phyloP scores from a whole-genome alignment of 2,329 filamentous ascomycete species.

The Beauveria rudraprayagi region DNA sequence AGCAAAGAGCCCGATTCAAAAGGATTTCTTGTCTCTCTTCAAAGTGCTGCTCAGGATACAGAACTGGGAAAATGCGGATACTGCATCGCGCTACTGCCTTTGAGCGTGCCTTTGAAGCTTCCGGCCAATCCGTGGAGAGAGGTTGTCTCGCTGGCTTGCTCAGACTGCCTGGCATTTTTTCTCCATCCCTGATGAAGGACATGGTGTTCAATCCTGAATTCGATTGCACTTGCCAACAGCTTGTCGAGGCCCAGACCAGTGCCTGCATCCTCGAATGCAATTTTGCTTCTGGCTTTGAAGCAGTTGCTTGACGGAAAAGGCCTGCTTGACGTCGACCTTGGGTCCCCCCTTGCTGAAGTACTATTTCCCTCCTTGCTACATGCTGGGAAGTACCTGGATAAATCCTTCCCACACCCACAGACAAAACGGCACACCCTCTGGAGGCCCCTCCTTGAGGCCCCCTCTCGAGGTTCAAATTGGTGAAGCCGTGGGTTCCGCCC shows the following conservation, averaged over 20 bases:
- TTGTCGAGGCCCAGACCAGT: no score
- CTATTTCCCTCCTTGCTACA: neutral
- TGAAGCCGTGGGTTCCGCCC: conserved; percentile 1
- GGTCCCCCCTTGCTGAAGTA: neutral
- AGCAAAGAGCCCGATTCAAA: neutral
- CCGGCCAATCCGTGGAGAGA: neutral
- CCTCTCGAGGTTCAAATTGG: no score
- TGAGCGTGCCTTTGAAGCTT: neutral
- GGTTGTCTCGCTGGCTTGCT: neutral
- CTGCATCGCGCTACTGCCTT: neutral
- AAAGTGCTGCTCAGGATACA: neutral
- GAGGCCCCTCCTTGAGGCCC: no score
- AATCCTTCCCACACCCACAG: neutral
- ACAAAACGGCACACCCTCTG: neutral
- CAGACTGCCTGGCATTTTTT: neutral
- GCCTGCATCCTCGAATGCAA: no score
- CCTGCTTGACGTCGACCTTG: neutral
- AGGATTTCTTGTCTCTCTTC: neutral
- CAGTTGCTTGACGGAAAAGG: neutral
- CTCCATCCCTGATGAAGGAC: neutral
- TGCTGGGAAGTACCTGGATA: neutral
- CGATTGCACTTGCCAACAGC: neutral
- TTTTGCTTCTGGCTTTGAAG: neutral
- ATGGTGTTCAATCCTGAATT: neutral
- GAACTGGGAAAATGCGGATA: conserved; percentile 6